These are phyloP conservation scores for Aegle marmelos DNA, from an alignment of 345 rosid species.

Conservation along the genomic window DNA sequence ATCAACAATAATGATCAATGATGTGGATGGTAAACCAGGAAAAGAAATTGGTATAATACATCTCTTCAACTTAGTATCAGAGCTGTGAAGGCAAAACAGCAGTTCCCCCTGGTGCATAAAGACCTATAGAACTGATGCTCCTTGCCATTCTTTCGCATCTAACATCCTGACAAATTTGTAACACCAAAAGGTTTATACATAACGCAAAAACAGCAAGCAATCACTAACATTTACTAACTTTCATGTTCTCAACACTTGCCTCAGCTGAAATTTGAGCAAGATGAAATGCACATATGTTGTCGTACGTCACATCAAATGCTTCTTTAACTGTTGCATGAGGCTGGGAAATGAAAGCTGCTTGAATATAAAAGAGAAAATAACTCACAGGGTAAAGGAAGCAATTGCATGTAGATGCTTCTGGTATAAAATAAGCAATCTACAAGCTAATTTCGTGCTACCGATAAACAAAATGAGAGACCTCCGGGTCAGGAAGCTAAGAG, in stretches of 20 bases:
- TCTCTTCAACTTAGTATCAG: constrained; percentile 60
- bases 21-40: neutral
- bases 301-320: constrained; percentile 88
- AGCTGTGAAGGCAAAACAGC: constrained; percentile 95
- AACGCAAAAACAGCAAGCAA: constrained; percentile 9
- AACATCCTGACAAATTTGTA: constrained; percentile 53
- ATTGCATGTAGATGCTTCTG: neutral
- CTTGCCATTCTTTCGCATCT: constrained; percentile 82
- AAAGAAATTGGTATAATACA: neutral
- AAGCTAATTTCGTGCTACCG: neutral
- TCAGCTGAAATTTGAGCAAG: constrained; percentile 71
- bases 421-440: neutral
- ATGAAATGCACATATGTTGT: constrained; percentile 84
- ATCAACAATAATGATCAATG: neutral
- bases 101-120: constrained; percentile 92
- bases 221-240: constrained; percentile 40
- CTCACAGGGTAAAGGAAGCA: neutral
- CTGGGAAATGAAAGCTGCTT: constrained; percentile 29
- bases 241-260: constrained; percentile 69
- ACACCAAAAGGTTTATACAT: neutral
- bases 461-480: constrained; percentile 36
- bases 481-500: constrained; percentile 59
- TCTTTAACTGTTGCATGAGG: constrained; percentile 53
- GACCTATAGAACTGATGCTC: constrained; percentile 90
- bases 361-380: neutral